A percentile compares a stretch with the other conserved stretches of the same genome.
Evolutionary conservation across 805 yeast genomes (phyloP).

Genomic region (Saccharomycopsis fermentans): DNA sequence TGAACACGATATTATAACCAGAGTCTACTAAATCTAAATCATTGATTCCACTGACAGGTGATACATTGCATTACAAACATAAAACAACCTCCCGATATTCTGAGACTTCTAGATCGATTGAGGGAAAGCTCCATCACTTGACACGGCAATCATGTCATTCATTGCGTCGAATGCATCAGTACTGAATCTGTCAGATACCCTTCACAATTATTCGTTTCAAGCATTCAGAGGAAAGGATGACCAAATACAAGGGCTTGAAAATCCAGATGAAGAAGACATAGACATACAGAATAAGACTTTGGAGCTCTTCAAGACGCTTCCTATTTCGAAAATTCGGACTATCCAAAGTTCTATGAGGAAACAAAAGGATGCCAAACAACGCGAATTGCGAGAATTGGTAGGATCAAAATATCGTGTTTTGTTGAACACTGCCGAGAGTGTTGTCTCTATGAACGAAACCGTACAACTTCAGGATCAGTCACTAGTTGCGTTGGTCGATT

Average conservation of each 20-base stretch:
- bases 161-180: neutral
- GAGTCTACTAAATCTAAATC: too few species aligned
- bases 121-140: too few species aligned
- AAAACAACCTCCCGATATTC: too few species aligned
- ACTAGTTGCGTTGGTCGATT: slow-evolving; percentile 9
- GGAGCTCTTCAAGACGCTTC: neutral
- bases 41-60: too few species aligned
- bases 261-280: neutral
- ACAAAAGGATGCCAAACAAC: neutral
- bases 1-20: too few species aligned
- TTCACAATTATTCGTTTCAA: neutral
- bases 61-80: too few species aligned
- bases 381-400: slow-evolving; percentile 5
- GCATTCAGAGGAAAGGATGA: neutral
- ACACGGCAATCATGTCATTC: neutral
- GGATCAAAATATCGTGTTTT: slow-evolving; percentile 16
- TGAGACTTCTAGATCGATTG: too few species aligned
- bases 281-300: neutral
- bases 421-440: slow-evolving; percentile 16
- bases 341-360: slow-evolving; percentile 2
- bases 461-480: slow-evolving; percentile 13
- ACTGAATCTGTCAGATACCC: neutral
- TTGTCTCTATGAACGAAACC: slow-evolving; percentile 14
- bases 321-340: neutral
- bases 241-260: neutral